phyloP scores from a whole-genome alignment of 2,329 filamentous ascomycete genomes.

The Microsporum canis region DNA sequence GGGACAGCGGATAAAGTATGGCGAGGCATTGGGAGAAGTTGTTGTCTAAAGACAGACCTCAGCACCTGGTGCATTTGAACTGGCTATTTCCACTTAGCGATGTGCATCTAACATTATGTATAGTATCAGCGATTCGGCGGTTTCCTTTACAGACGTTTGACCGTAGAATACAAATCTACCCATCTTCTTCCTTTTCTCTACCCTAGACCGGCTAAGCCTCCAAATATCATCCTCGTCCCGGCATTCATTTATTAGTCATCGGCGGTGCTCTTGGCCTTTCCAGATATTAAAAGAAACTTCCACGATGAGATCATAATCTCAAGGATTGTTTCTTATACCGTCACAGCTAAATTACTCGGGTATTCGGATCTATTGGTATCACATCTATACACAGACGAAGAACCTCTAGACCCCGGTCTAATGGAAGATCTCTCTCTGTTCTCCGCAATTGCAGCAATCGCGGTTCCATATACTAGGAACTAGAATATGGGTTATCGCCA shows the following conservation, averaged over 20 bases:
- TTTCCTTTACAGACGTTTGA: not conserved
- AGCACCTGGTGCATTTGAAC: no score
- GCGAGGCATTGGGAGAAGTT: slow-evolving; percentile 70
- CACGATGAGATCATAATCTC: no score
- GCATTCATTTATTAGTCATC: not conserved
- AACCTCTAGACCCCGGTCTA: not conserved
- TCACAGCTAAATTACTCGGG: no score
- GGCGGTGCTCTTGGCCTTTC: no score
- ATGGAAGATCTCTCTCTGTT: not conserved
- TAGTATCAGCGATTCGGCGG: not conserved
- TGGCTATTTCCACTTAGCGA: not conserved
- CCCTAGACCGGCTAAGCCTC: no score
- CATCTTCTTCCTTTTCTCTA: not conserved
- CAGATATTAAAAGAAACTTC: no score
- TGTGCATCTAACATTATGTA: not conserved
- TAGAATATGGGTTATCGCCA: not conserved
- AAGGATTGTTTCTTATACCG: no score
- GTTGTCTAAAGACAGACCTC: not conserved
- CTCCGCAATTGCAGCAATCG: not conserved
- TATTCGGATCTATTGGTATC: no score
- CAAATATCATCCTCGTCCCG: no score
- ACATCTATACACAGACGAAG: not conserved
- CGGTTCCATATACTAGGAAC: not conserved
- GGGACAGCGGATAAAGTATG: slow-evolving; percentile 80
- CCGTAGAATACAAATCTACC: not conserved